Evolutionary conservation across 768 basidiomycete species (phyloP).

Genomic region (Boletus sp.): DNA sequence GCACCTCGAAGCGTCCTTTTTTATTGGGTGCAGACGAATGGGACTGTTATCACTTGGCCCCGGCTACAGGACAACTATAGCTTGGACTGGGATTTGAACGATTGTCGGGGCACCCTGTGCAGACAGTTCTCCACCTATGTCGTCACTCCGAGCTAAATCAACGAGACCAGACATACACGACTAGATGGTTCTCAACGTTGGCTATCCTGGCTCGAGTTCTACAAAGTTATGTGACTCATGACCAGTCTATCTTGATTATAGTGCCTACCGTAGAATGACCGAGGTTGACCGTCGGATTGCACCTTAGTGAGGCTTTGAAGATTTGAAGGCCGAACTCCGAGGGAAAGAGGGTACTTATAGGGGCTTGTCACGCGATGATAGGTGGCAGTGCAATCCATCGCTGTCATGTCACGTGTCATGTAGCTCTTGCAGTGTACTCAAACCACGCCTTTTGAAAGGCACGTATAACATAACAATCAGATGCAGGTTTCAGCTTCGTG

Average conservation of each 20-base stretch:
- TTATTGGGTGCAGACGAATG: conserved; percentile 22
- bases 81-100: conserved; percentile 23
- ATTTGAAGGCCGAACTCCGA: neutral
- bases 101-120: conserved; percentile 26
- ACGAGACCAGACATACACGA: neutral
- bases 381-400: conserved; percentile 17
- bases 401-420: conserved; percentile 14
- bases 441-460: no score
- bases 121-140: conserved; percentile 26
- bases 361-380: neutral
- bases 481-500: conserved; percentile 10
- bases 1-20: conserved; percentile 18
- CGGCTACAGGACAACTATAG: no score
- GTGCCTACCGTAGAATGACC: no score
- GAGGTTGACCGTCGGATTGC: no score
- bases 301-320: no score
- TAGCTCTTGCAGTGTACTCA: neutral
- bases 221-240: neutral
- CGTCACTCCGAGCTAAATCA: neutral
- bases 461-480: conserved; percentile 7
- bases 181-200: conserved; percentile 8
- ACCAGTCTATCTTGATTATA: neutral
- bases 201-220: neutral
- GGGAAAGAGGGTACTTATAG: neutral
- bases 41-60: conserved; percentile 20